Conservation (phyloP, 2,329 filamentous ascomycete genomes). For the Proliferodiscus dingleyae region DNA sequence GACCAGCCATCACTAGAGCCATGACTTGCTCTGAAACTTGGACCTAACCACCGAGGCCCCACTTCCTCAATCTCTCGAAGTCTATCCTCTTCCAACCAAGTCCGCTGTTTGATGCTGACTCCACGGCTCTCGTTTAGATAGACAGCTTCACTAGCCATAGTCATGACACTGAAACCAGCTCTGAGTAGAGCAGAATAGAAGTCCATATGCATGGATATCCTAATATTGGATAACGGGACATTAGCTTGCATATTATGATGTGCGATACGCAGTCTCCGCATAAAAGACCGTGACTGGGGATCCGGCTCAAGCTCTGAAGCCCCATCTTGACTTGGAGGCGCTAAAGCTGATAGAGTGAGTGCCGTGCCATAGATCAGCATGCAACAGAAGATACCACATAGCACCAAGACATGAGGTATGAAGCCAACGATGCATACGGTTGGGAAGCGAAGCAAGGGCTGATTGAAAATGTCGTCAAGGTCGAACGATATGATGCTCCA, state of each 20-base stretch:
- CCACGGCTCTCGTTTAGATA: slow-evolving; percentile 85
- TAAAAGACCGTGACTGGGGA: slow-evolving; percentile 39
- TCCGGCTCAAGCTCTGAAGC: slow-evolving; percentile 29
- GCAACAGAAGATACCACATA: slow-evolving; percentile 74
- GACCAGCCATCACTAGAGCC: slow-evolving; percentile 21
- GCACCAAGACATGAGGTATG: slow-evolving; percentile 84
- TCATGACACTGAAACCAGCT: slow-evolving; percentile 81
- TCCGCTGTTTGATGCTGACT: slow-evolving; percentile 68
- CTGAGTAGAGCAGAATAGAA: slow-evolving; percentile 90
- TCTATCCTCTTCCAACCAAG: slow-evolving; percentile 89
- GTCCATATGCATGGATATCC: slow-evolving; percentile 82
- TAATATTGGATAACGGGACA: slow-evolving; percentile 74
- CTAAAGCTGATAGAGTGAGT: slow-evolving; percentile 68
- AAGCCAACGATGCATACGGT: slow-evolving; percentile 95
- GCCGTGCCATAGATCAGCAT: slow-evolving; percentile 72
- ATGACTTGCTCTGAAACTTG: slow-evolving; percentile 26
- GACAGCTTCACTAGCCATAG: slow-evolving; percentile 90
- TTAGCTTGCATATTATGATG: slow-evolving; percentile 91
- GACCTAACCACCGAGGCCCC: slow-evolving; percentile 31
- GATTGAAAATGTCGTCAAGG: slow-evolving; percentile 52
- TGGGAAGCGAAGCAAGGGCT: slow-evolving; percentile 78
- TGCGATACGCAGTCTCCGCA: slow-evolving; percentile 62
- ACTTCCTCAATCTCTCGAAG: slow-evolving; percentile 66
- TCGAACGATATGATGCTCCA: slow-evolving; percentile 67
- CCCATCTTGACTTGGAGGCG: slow-evolving; percentile 30